A percentile compares a stretch with the other conserved stretches of the same genome.
phyloP scores from a whole-genome alignment of 2,329 filamentous ascomycete genomes.

The Aspergillus fructus region DNA sequence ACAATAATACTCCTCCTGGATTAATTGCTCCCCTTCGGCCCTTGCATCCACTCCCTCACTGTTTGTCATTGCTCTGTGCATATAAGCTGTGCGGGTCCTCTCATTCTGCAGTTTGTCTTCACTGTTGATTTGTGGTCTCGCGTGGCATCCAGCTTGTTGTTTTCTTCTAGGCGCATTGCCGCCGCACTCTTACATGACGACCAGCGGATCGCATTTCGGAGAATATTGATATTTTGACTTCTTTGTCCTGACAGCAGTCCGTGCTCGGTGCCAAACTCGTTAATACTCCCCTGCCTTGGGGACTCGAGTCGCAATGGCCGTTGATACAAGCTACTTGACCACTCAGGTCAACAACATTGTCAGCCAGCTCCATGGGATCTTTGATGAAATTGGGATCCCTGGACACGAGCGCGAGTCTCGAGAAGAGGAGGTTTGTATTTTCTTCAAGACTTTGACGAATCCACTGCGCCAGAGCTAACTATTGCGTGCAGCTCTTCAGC shows the following conservation, averaged over 20 bases:
- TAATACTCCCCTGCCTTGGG: slow-evolving; percentile 14
- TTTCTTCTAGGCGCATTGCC: slow-evolving; percentile 17
- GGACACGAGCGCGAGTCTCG: slow-evolving; percentile 86
- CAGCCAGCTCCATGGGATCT: slow-evolving; percentile 86
- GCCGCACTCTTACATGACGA: slow-evolving; percentile 15
- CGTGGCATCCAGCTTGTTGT: slow-evolving; percentile 15
- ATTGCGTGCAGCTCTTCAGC: slow-evolving; percentile 69
- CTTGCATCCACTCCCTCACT: slow-evolving; percentile 20
- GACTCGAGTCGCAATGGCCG: slow-evolving; percentile 44
- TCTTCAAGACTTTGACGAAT: background rate
- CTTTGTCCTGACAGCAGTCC: slow-evolving; percentile 1
- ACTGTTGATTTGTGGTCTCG: slow-evolving; percentile 21
- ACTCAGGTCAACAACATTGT: slow-evolving; percentile 96
- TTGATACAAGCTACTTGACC: slow-evolving; percentile 90
- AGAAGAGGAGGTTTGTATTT: slow-evolving; percentile 74
- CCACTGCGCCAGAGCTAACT: slow-evolving; percentile 15
- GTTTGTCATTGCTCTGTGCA: slow-evolving; percentile 14
- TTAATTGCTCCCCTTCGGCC: slow-evolving; percentile 6
- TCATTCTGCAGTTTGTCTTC: slow-evolving; percentile 14
- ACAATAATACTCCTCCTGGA: slow-evolving; percentile 3
- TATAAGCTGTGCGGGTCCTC: slow-evolving; percentile 23
- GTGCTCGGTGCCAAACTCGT: background rate
- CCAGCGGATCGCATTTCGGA: slow-evolving; percentile 7
- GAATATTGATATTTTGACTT: slow-evolving; percentile 7
- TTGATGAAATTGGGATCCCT: slow-evolving; percentile 96